phyloP scores from a whole-genome alignment of 2,329 filamentous ascomycete genomes.

The Eutypa lata region DNA sequence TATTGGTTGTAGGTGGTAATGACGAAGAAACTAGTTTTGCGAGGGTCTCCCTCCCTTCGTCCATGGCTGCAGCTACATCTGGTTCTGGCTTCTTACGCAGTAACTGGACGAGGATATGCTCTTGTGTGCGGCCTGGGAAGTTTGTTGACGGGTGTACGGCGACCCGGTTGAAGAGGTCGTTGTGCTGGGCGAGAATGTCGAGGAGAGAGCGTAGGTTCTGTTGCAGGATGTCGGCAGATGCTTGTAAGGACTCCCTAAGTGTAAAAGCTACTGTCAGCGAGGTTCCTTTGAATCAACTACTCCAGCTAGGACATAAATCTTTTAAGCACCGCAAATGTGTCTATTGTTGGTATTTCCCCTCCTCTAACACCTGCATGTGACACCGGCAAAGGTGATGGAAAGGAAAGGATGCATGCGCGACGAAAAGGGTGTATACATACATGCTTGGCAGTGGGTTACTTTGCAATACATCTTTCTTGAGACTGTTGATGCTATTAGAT shows the following conservation, averaged over 20 bases:
- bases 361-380: too few species aligned
- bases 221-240: conserved; percentile 68
- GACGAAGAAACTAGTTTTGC: conserved; percentile 1
- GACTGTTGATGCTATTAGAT: conserved; percentile 63
- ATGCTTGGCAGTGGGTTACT: conserved; percentile 65
- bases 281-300: too few species aligned
- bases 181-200: conserved; percentile 61
- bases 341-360: too few species aligned
- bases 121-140: conserved; percentile 68
- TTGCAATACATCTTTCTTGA: conserved; percentile 57
- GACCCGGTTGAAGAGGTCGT: conserved; percentile 64
- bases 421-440: conserved; percentile 39
- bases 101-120: conserved; percentile 63
- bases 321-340: too few species aligned
- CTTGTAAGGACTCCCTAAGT: conserved; percentile 68
- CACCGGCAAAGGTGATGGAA: background rate
- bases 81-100: conserved; percentile 83
- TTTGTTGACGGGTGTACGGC: conserved; percentile 74
- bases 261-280: too few species aligned
- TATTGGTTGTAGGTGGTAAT: background rate
- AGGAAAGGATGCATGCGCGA: background rate
- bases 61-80: conserved; percentile 69
- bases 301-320: too few species aligned
- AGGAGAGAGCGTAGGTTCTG: conserved; percentile 67
- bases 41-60: conserved; percentile 52